phyloP scores from a whole-genome alignment of 1,139 yeast genomes.

The Magnusiomyces clavatus region DNA sequence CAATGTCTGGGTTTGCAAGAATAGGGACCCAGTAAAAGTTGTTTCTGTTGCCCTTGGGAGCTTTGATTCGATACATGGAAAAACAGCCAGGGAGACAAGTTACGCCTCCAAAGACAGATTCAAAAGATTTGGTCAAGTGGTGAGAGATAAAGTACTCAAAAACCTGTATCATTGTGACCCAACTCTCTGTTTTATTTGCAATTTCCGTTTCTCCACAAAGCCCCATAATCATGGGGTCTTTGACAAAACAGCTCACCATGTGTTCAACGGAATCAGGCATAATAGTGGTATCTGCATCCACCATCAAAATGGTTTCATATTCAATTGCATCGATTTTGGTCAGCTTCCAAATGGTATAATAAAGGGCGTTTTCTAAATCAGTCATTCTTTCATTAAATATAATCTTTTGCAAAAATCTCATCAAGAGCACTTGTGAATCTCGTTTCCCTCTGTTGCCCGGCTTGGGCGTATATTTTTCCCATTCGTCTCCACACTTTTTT shows the following conservation, averaged over 20 bases:
- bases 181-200: slow-evolving; percentile 28
- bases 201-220: slow-evolving; percentile 33
- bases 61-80: slow-evolving; percentile 33
- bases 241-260: slow-evolving; percentile 27
- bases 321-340: slow-evolving; percentile 28
- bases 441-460: slow-evolving; percentile 34
- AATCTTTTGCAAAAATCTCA: slow-evolving; percentile 31
- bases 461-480: slow-evolving; percentile 37
- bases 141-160: slow-evolving; percentile 35
- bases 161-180: slow-evolving; percentile 35
- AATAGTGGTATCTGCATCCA: slow-evolving; percentile 34
- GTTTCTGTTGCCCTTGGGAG: slow-evolving; percentile 43
- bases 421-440: slow-evolving; percentile 32
- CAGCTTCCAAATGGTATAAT: slow-evolving; percentile 27
- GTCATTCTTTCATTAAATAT: slow-evolving; percentile 34
- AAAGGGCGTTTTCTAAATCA: slow-evolving; percentile 30
- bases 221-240: slow-evolving; percentile 30
- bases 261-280: slow-evolving; percentile 28
- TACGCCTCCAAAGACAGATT: slow-evolving; percentile 33
- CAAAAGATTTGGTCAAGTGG: slow-evolving; percentile 33
- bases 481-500: slow-evolving; percentile 27
- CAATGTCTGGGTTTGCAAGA: slow-evolving; percentile 30
- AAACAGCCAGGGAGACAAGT: slow-evolving; percentile 35
- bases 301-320: slow-evolving; percentile 31
- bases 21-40: slow-evolving; percentile 67